Base-by-base conservation (phyloP, 2,329 filamentous ascomycete genomes). In the Xylariales sp. region DNA sequence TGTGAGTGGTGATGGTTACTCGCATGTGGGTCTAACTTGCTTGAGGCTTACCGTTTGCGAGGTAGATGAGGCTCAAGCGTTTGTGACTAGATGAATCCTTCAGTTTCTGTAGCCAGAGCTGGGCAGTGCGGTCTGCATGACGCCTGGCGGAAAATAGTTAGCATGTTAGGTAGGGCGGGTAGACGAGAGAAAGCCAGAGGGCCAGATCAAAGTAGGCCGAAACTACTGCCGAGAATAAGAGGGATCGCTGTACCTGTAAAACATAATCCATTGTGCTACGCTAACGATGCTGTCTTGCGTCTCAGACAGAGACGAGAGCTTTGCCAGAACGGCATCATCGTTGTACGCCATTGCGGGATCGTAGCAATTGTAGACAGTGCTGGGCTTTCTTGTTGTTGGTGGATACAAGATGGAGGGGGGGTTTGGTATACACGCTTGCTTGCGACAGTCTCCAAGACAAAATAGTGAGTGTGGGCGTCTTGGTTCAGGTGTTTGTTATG, bases 241-340 rank as follows among this genome's bases (percentile, higher is more conserved):
- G 43, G 66, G 56, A 68, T 66, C 64, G 57, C 72, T 79, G 70
- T 89, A 97, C 94, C 94, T 91, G 82, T 99, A 95, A 80, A 99
- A 99, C 91, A 99, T 97, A 69, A 99, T 96, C 97, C 97, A 99
- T 89, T 98, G 95, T 65, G 96, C 94, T 70, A 97, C 94, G 43
- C 93, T 95, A 69, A 97, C 89, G 77, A 99, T 98, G 81, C 94
- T 97, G 79, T 99, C 96, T 80, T 99, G 95, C 10, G 94, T 97
- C 82, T 99, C 97, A 81, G 97, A 97, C 70, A 99, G 88, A 49
- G 94, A 93, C 39, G 94, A 97, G 62, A 99, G 90, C 84, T 97
- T 97, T 62, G 95, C 93, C 79, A 94, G 89, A 64, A 99, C 94
- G 54, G 94, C 93, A 83, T 99, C 96, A 81, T 98, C 94, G 73